Base-by-base conservation (phyloP, 345 rosid genomes). In the Balakata baccata region DNA sequence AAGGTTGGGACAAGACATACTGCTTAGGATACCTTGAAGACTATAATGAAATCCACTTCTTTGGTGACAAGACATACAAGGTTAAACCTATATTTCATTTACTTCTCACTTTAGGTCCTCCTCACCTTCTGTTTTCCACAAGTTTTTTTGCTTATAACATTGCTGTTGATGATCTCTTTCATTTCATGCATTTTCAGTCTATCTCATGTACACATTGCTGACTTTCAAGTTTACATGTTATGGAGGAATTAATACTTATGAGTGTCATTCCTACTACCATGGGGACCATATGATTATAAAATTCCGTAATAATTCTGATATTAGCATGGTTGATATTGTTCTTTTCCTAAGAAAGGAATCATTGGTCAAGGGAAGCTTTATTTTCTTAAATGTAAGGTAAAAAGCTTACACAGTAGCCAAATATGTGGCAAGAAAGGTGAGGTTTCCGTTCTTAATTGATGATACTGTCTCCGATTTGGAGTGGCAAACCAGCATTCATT, bases 1-100 rank as follows among this genome's bases (percentile, higher is more conserved):
- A 77, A 74, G 98, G 99, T 69, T 95, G 99, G 99, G 99, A 95
- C 82, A 95, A 95, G 87, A 95, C 99, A 62, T 95, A 92, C 79
- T 92, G 99, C 85, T 82, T 95, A 89, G 89, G 83, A 66, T 95
- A 85, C 82, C 97, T 95, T 29, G 83, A 87, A 20, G 94, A 87
- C 16, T 95, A 89, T 71, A 76, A 68, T 22, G 97, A 92, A 81
- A 91, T 95, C 70, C 99, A 95, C 86, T 95, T 95, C 84, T 95
- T 95, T 71, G 99, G 99, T 53, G 99, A 95, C 89, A 95, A 92
- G 84, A 95, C 99, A 61, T 92, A 91, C 87, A 86, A 92, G 95
- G 98, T 94, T 60, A 37, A 75, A 23, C 37, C 68, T 72, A 74
- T 60, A 12, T 25, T 18, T 61, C n/a, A 11, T 37, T 39, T n/a